Conservation (phyloP, 345 rosid species). For the Populus alba region DNA sequence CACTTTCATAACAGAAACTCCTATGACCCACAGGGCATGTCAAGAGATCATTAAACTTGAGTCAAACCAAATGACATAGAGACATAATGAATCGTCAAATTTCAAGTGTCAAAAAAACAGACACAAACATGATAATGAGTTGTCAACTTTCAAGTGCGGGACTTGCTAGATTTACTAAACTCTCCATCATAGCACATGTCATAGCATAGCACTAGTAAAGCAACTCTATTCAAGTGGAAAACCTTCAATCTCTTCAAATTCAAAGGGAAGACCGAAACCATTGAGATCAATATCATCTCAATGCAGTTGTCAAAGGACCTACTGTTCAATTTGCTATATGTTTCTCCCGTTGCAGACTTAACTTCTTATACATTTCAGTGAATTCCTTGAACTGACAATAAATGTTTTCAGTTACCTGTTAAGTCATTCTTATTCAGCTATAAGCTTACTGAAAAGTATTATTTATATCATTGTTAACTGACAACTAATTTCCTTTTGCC, state of each 20-base stretch:
- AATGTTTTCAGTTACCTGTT: no score
- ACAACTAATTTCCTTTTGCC: neutral
- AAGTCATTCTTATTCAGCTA: neutral
- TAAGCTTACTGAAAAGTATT: neutral
- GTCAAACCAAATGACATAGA: neutral
- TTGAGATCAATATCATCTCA: neutral
- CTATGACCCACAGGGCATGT: neutral
- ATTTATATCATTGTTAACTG: neutral
- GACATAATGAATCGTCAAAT: no score
- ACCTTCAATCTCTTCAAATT: neutral
- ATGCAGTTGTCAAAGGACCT: neutral
- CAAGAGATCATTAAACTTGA: neutral
- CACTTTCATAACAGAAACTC: neutral
- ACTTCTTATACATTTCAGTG: neutral
- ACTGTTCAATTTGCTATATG: neutral
- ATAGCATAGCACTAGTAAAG: neutral
- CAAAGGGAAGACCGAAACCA: neutral
- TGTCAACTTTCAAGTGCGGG: neutral
- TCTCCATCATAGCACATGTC: neutral
- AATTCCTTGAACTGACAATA: neutral
- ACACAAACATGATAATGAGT: neutral
- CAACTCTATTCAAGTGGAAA: no score
- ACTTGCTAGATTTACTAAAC: neutral
- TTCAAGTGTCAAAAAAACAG: neutral
- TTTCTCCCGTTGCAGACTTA: neutral